These are phyloP conservation scores for Penicillium mononematosum DNA, from an alignment of 495 filamentous ascomycete species.

Conservation along the genomic window DNA sequence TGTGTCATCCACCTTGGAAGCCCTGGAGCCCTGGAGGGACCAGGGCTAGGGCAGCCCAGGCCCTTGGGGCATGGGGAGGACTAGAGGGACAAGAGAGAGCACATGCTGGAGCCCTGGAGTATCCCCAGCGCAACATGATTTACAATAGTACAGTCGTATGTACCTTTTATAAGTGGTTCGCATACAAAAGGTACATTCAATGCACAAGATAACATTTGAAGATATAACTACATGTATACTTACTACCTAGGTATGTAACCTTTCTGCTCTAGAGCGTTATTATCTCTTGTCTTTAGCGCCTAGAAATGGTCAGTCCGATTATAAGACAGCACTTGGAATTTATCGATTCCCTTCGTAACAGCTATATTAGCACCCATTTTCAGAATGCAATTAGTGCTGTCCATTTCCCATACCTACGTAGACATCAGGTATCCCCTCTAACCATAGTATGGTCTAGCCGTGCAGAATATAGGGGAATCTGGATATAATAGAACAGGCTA, in stretches of 20 bases:
- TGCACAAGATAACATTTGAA: neutral
- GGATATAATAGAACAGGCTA: neutral
- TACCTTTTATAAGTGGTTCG: neutral
- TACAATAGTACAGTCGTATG: no score
- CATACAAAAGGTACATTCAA: neutral
- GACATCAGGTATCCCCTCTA: neutral
- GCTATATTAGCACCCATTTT: neutral
- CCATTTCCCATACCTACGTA: neutral
- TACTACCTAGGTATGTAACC: neutral
- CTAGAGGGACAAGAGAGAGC: no score
- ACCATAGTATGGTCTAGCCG: conserved; percentile 2
- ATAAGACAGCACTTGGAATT: neutral
- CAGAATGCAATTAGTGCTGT: no score
- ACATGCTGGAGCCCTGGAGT: neutral
- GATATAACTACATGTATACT: neutral
- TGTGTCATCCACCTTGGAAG: neutral
- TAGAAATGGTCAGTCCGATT: neutral
- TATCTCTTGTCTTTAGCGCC: neutral
- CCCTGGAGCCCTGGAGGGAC: no score
- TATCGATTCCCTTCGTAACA: neutral
- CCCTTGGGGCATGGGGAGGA: neutral
- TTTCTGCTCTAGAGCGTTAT: neutral
- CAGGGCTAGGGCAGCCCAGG: neutral
- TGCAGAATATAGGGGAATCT: conserved; percentile 1
- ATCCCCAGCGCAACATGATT: neutral